Base-by-base conservation (phyloP, 2,329 filamentous ascomycete genomes). In the Hypoxylon sp. region DNA sequence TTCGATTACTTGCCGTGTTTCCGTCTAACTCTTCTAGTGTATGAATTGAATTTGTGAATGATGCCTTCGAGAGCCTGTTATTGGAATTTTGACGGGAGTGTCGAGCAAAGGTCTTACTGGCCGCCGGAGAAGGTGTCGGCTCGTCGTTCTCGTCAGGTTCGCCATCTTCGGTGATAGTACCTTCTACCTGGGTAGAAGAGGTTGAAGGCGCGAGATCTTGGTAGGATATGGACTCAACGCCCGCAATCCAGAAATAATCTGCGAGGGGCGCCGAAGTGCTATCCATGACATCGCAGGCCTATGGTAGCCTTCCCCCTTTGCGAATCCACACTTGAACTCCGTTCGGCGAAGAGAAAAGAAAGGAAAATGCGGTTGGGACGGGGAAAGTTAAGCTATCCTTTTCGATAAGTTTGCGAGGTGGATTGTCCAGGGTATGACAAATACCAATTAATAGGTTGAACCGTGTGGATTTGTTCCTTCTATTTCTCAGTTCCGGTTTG, bases 191-290 rank as follows among this genome's bases (percentile, higher is more conserved):
- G 29, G 71, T 59, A 70, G 69, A 52, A 57, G 72, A 52, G 59
- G 66, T 59, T 40, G 71, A 67, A 31, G 66, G 71, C 41, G 71
- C 71, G 63, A 74, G 68, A 61, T 87, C 84, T 56, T 83, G 78
- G 73, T 88, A 87, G 48, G 81, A 79, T 62, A 88, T 78, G 55
- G 82, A 81, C 71, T 88, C 85, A 71, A 89, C 78, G 65, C 86
- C 86, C 61, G 86, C 86, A 69, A 89, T 88, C 86, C 86, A 89
- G 72, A 89, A 89, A 74, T 89, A 89, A 71, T 89, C 86, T 71
- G 86, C 86, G 69, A 89, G 77, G 67, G 86, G 86, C 59, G 78
- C 79, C 58, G 83, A 84, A 52, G 82, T 78, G 73, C 71, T 75
- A 67, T 83, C 81, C 81, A 84, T 84, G 74, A 73, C 78, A 68